Conservation (phyloP, 176 grass and related monocot species). For the Phyllostachys edulis region DNA sequence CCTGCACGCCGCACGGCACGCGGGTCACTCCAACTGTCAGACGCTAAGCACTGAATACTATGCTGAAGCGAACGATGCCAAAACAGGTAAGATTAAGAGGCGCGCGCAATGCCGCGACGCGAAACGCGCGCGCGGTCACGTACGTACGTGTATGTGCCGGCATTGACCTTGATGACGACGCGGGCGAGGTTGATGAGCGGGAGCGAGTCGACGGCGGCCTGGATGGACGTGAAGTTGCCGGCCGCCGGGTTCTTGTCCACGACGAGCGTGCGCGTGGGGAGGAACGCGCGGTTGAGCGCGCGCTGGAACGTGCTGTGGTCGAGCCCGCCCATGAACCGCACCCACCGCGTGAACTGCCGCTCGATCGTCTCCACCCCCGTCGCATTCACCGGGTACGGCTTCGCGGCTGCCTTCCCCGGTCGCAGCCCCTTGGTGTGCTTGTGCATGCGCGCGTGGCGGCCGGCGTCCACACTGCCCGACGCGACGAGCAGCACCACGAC, state of each 20-base stretch:
- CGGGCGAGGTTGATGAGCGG: constrained; percentile 76
- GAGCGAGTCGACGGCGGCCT: constrained; percentile 79
- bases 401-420: constrained; percentile 28
- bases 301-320: constrained; percentile 56
- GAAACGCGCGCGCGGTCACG: not conserved
- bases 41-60: not conserved
- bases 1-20: constrained; percentile 23
- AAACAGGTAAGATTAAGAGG: not conserved
- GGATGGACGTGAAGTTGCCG: constrained; percentile 80
- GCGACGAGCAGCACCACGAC: not conserved
- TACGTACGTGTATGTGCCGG: constrained; percentile 88
- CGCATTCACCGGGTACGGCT: constrained; percentile 56
- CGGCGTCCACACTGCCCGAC: constrained; percentile 9
- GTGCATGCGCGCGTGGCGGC: not conserved
- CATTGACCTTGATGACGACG: constrained; percentile 94
- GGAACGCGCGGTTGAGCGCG: constrained; percentile 44
- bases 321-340: constrained; percentile 56
- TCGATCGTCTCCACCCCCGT: constrained; percentile 57
- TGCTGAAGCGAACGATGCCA: not conserved
- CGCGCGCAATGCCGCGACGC: not conserved
- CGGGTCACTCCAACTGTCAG: not conserved
- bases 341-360: constrained; percentile 78
- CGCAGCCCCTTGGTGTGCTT: constrained; percentile 55
- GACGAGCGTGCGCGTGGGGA: constrained; percentile 55
- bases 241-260: constrained; percentile 60